Evolutionary conservation across 495 filamentous ascomycete genomes (phyloP), one percentile per base, ranked within the genome.

Genomic region (Aspergillus cristatus): DNA sequence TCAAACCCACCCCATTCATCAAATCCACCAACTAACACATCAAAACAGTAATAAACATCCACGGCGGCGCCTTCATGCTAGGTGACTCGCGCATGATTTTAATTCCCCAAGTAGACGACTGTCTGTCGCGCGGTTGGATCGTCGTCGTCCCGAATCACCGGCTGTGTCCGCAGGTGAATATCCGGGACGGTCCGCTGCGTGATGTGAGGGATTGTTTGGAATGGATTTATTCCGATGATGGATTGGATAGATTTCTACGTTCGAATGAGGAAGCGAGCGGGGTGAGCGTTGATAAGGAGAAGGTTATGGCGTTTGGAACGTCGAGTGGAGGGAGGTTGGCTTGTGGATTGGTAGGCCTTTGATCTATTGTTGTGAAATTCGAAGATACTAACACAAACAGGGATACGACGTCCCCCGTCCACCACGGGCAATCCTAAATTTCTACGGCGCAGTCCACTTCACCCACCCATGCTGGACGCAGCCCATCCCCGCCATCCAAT

Each of bases 401-500:
- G 60, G 54, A 17, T 62, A 49, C 32, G 39, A 57, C 30, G 40
- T 46, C 8, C 42, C 46, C 22, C 52, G 46, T 13, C 45, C 47
- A 12, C 38, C 45, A 2, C 35, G 41, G 12, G 58, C 60, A 24
- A 62, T 65, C 18, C 52, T 65, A 17, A 48, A 53, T 13, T 48
- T 65, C 34, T 65, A 62, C 37, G 60, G 58, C 38, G 45, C 60
- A 10, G 54, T 54, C 0, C 45, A 60, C 40, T 62, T 65, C 44
- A 48, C 47, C 6, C 40, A 60, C 13, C 47, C 58, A 13, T 51
- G 86, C 24, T 79, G 69, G 62, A 64, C 69, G 15, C 63, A 75
- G 7, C 83, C 82, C 0, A 63, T 94, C 14, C 84, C 85, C 1
- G 68, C 70, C 32, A 80, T 88, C 51, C 57, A 57, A 6, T 50